phyloP scores from a whole-genome alignment of 1,284 basidiomycete species.

The Schizophyllum amplum region DNA sequence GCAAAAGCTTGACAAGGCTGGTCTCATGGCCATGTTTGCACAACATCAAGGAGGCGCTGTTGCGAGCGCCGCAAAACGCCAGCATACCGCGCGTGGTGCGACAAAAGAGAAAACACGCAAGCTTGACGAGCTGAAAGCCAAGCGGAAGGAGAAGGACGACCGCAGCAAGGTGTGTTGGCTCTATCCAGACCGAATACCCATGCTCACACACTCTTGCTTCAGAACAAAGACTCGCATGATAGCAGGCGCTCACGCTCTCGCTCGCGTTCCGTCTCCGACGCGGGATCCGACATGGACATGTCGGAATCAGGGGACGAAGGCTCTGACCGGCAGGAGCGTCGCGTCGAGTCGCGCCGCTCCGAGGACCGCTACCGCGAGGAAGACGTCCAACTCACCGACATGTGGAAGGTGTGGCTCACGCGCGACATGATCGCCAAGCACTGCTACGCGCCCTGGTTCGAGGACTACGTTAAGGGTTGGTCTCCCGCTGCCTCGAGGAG shows the following conservation, averaged over 20 bases:
- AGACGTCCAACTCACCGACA: conserved; percentile 47
- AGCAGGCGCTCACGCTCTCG: conserved; percentile 50
- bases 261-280: conserved; percentile 21
- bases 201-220: conserved; percentile 13
- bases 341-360: not conserved
- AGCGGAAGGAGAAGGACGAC: conserved; percentile 73
- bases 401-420: conserved; percentile 53
- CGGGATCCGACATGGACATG: conserved; percentile 71
- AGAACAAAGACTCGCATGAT: conserved; percentile 52
- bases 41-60: conserved; percentile 47
- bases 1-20: conserved; percentile 63
- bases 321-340: conserved; percentile 41
- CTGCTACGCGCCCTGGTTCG: conserved; percentile 67
- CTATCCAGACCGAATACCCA: conserved; percentile 1
- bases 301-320: conserved; percentile 62
- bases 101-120: conserved; percentile 79
- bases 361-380: conserved; percentile 17
- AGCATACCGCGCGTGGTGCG: conserved; percentile 58
- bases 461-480: conserved; percentile 63
- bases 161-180: conserved; percentile 50
- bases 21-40: conserved; percentile 72
- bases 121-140: conserved; percentile 78
- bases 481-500: conserved; percentile 23
- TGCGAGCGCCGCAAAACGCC: conserved; percentile 68
- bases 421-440: conserved; percentile 58